Base-by-base conservation (phyloP, 139 green algal genomes). In the Deuterostichococcus epilithicus region DNA sequence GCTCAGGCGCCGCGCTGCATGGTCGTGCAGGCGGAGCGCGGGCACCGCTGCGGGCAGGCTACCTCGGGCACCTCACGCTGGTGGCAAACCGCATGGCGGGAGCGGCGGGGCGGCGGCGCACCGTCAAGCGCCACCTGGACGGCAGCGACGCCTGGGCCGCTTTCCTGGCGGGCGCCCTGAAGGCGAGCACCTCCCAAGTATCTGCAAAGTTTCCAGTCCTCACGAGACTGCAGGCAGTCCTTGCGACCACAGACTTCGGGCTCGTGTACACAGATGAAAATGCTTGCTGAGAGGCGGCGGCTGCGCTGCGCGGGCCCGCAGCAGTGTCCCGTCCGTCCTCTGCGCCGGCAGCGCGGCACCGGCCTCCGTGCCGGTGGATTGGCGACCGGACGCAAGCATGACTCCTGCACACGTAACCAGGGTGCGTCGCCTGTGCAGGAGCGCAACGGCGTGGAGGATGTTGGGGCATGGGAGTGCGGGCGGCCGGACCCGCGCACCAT, bases 41-140 rank as follows among this genome's bases (percentile, higher is more conserved):
- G 42, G 68, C 63, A 0, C 82, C 84, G 10, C 70, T 96, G 76
- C 77, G 91, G 0, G 92, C 91, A 0, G 93, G 93, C 0, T 97
- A 97, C 81, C 71, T 90, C 32, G 93, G 93, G 3, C 93, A 97
- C 73, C 69, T 97, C 30, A 97, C 91, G 0, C 83, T 89, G 34
- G 84, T 97, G 10, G 88, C 79, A 63, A 92, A 89, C 66, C 74
- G 75, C 39, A 74, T 91, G 71, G 34, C 82, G 60, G 71, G 71
- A 1, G 75, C 52, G 38, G 79, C 76, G 36, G 33, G 32, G 47
- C 47, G 44, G 65, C 76, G 72, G 38, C 79, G 39, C 22, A 47
- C 77, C 18, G 78, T 91, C 44, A 69, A 71, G 58, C 77, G 72
- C 22, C 79, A 78, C 59, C 65, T 94, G 30, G 59, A 81, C 1